phyloP scores from a whole-genome alignment of 176 grass and related monocot genomes.

The Pharus latifolius region DNA sequence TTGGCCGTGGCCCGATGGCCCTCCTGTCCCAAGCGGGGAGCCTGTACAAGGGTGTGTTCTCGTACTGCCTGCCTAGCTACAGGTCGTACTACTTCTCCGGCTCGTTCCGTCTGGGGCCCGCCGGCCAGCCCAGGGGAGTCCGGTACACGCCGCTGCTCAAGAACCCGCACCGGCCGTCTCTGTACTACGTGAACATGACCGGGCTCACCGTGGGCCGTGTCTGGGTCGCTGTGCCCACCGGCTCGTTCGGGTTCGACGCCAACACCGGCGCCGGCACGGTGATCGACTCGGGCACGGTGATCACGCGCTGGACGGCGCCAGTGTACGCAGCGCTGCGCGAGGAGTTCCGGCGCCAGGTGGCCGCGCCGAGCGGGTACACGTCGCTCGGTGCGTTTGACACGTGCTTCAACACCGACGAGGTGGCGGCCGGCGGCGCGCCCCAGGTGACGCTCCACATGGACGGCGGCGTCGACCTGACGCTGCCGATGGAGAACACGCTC shows the following conservation, averaged over 20 bases:
- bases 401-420: conserved; percentile 90
- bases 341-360: conserved; percentile 78
- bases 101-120: conserved; percentile 64
- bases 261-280: conserved; percentile 68
- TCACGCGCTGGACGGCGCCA: conserved; percentile 74
- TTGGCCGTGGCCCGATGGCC: conserved; percentile 63
- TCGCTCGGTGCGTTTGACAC: conserved; percentile 94
- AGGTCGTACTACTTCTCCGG: conserved; percentile 95
- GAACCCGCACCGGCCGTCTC: conserved; percentile 74
- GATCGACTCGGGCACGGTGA: conserved; percentile 84
- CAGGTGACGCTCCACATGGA: conserved; percentile 58
- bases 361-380: conserved; percentile 69
- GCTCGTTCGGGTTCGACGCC: conserved; percentile 69
- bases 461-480: conserved; percentile 45
- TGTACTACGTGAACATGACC: conserved; percentile 90
- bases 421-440: conserved; percentile 36
- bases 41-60: conserved; percentile 72
- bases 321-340: conserved; percentile 71
- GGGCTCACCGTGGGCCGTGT: conserved; percentile 56
- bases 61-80: conserved; percentile 91
- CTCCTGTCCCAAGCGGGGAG: conserved; percentile 53
- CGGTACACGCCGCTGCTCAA: conserved; percentile 71
- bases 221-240: conserved; percentile 32
- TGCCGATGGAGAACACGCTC: conserved; percentile 81
- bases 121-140: conserved; percentile 40